phyloP scores from a whole-genome alignment of 2,329 filamentous ascomycete genomes.

The Hypoxylon sp. region DNA sequence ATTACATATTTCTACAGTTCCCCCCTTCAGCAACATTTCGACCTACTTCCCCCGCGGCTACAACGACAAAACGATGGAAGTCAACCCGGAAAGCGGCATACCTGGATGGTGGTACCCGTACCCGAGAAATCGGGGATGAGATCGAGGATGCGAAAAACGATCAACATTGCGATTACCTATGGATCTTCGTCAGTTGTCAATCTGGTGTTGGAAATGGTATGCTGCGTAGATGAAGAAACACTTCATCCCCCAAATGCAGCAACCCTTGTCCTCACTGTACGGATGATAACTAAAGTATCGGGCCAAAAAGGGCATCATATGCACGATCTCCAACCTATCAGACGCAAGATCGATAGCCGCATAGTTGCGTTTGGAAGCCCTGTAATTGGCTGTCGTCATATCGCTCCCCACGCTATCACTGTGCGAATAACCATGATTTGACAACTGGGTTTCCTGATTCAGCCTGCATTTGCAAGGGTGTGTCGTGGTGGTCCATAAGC shows the following conservation, averaged over 20 bases:
- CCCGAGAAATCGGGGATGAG: slow-evolving; percentile 31
- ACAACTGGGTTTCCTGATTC: slow-evolving; percentile 40
- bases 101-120: slow-evolving; percentile 22
- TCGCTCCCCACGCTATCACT: slow-evolving; percentile 49
- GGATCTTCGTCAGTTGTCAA: slow-evolving; percentile 24
- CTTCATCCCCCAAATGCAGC: slow-evolving; percentile 38
- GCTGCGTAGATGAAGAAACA: slow-evolving; percentile 33
- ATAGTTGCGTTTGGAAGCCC: slow-evolving; percentile 47
- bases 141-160: slow-evolving; percentile 32
- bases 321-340: slow-evolving; percentile 51
- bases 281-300: slow-evolving; percentile 36
- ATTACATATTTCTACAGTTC: slow-evolving; percentile 27
- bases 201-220: slow-evolving; percentile 21
- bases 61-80: slow-evolving; percentile 20
- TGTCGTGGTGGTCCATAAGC: slow-evolving; percentile 36
- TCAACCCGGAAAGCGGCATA: slow-evolving; percentile 34
- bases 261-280: slow-evolving; percentile 34
- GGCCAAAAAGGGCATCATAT: slow-evolving; percentile 44
- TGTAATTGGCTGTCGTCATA: slow-evolving; percentile 52
- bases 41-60: slow-evolving; percentile 11
- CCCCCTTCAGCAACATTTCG: slow-evolving; percentile 18
- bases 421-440: slow-evolving; percentile 45
- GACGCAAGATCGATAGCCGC: slow-evolving; percentile 51
- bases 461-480: slow-evolving; percentile 39
- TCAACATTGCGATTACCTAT: slow-evolving; percentile 27